Evolutionary conservation across 164 flowering plant species (phyloP).

Genomic region (Berberis vulgaris): DNA sequence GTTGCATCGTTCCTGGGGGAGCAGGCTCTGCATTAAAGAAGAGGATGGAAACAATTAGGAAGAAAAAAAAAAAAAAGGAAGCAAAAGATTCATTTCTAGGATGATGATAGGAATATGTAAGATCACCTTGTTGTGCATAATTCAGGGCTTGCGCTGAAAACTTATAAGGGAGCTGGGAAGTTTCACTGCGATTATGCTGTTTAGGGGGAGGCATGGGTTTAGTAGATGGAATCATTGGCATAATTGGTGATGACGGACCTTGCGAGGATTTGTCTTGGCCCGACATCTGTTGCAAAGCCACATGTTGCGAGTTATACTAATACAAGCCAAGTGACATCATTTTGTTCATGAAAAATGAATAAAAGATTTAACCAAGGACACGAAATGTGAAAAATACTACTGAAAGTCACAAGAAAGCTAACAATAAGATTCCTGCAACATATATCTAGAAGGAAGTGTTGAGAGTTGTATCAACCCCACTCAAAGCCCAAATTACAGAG

Average conservation of each 20-base stretch:
- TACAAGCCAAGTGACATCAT: not conserved
- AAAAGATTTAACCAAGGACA: not conserved
- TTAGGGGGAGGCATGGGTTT: conserved; percentile 24
- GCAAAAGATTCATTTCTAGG: not conserved
- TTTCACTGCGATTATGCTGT: conserved; percentile 18
- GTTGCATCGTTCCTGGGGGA: conserved; percentile 32
- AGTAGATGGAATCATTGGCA: conserved; percentile 17
- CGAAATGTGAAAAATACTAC: too few relatives aligned
- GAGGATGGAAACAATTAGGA: conserved; percentile 6
- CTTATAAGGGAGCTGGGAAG: conserved; percentile 21
- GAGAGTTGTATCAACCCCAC: not conserved
- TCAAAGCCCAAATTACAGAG: not conserved
- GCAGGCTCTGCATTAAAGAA: conserved; percentile 25
- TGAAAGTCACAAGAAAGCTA: too few relatives aligned
- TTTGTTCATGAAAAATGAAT: not conserved
- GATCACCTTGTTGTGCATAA: conserved; percentile 33
- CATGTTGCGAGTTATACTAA: not conserved
- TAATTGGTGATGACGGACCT: conserved; percentile 13
- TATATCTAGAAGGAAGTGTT: too few relatives aligned
- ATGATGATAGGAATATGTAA: not conserved
- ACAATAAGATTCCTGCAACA: too few relatives aligned
- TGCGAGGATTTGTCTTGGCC: conserved; percentile 57
- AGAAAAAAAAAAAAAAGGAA: conserved; percentile 1
- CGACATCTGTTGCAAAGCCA: conserved; percentile 51
- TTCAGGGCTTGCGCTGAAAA: conserved; percentile 12